Conservation (phyloP, 2,329 filamentous ascomycete genomes). For the Aspergillus tanneri region DNA sequence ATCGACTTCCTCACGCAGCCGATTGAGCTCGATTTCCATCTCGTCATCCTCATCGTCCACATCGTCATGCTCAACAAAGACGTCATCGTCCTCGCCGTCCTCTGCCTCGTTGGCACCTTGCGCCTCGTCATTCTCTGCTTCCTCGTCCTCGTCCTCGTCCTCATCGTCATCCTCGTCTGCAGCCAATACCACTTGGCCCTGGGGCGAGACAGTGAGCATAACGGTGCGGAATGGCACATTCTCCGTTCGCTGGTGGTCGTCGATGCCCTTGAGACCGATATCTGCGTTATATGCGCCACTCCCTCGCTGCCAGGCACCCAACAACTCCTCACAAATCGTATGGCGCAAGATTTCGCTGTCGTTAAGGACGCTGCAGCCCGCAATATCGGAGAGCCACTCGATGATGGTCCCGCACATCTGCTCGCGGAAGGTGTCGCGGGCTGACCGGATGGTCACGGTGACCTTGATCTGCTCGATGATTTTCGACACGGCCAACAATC, state of each 20-base stretch:
- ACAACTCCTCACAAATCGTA: constrained; percentile 85
- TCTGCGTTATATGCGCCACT: constrained; percentile 77
- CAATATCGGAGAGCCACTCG: constrained; percentile 92
- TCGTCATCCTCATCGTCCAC: constrained; percentile 49
- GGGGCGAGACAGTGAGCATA: constrained; percentile 42
- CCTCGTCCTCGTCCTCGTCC: constrained; percentile 33
- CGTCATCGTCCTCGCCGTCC: constrained; percentile 51
- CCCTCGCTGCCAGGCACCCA: constrained; percentile 82
- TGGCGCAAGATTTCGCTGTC: constrained; percentile 77
- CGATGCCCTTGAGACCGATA: constrained; percentile 74
- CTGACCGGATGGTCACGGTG: constrained; percentile 89
- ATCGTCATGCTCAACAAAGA: constrained; percentile 44
- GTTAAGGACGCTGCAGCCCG: constrained; percentile 78
- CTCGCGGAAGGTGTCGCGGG: constrained; percentile 92
- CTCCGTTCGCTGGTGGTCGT: constrained; percentile 74
- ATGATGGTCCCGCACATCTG: constrained; percentile 99
- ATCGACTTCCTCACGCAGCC: constrained; percentile 22
- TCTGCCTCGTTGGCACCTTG: constrained; percentile 47
- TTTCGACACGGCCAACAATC: constrained; percentile 73
- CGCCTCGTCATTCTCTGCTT: constrained; percentile 36
- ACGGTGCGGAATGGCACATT: constrained; percentile 38
- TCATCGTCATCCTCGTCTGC: constrained; percentile 50
- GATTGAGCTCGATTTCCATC: constrained; percentile 28
- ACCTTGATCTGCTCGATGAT: constrained; percentile 94
- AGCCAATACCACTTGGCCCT: constrained; percentile 45